A percentile compares a stretch with the other conserved stretches of the same genome.
Conservation (phyloP, 2,329 filamentous ascomycete genomes). For the Alternaria alternata region DNA sequence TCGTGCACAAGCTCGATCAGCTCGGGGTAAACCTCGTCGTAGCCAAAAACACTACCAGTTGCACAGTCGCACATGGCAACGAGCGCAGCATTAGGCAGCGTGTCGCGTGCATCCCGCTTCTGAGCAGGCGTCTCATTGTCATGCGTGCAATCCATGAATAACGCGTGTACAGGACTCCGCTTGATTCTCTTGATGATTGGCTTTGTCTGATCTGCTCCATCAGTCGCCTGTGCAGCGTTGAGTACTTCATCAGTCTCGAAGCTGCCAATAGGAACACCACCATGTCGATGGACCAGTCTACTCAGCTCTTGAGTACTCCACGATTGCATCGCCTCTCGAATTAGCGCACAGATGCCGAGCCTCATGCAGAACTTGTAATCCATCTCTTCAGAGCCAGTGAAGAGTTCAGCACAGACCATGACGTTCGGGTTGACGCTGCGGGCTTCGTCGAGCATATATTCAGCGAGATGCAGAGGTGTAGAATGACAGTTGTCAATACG, state of each 20-base stretch:
- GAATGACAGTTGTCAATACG: slow-evolving; percentile 99
- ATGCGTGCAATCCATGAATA: slow-evolving; percentile 99
- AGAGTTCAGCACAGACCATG: slow-evolving; percentile 93
- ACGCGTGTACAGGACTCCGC: slow-evolving; percentile 85
- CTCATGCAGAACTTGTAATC: slow-evolving; percentile 96
- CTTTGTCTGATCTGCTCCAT: slow-evolving; percentile 31
- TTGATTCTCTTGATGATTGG: slow-evolving; percentile 78
- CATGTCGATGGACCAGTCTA: slow-evolving; percentile 90
- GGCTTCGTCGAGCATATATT: slow-evolving; percentile 95
- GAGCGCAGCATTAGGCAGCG: slow-evolving; percentile 89
- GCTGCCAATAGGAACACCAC: slow-evolving; percentile 92
- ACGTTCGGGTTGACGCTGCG: slow-evolving; percentile 85
- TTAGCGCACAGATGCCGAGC: slow-evolving; percentile 87
- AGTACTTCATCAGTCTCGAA: slow-evolving; percentile 92
- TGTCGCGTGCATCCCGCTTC: slow-evolving; percentile 92
- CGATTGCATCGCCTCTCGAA: slow-evolving; percentile 97
- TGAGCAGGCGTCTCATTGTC: slow-evolving; percentile 97
- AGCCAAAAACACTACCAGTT: slow-evolving; percentile 95
- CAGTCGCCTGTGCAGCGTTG: slow-evolving; percentile 60
- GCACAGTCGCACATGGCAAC: slow-evolving; percentile 96
- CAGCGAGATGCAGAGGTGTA: slow-evolving; percentile 91
- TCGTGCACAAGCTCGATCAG: slow-evolving; percentile 94
- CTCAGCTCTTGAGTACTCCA: slow-evolving; percentile 96
- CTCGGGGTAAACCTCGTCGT: slow-evolving; percentile 94
- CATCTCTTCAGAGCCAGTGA: slow-evolving; percentile 93